Conservation (phyloP, 2,329 filamentous ascomycete species). For the Fusarium piperis region DNA sequence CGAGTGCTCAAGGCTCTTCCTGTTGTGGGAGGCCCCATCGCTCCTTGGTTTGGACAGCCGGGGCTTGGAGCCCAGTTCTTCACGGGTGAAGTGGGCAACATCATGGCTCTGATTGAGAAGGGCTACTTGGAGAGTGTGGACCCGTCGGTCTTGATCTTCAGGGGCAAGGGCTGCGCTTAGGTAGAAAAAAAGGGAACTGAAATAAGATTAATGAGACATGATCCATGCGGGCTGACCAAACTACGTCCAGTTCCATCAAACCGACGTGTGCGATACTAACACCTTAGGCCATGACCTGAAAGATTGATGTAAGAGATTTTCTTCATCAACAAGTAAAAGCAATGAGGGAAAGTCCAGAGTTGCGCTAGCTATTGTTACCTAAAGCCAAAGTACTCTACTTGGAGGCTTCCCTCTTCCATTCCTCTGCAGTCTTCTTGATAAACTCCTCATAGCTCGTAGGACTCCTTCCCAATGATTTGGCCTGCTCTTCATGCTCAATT, state of each 20-base stretch:
- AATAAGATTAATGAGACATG: not conserved
- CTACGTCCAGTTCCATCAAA: not conserved
- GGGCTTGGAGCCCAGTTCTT: constrained; percentile 53
- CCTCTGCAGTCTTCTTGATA: not conserved
- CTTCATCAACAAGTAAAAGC: not conserved
- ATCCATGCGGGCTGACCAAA: not conserved
- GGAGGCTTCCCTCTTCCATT: constrained; percentile 2
- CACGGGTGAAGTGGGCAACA: constrained; percentile 42
- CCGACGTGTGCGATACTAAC: not conserved
- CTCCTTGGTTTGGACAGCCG: constrained; percentile 61
- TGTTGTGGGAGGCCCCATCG: constrained; percentile 56
- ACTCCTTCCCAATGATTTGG: constrained; percentile 3
- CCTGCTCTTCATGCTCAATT: constrained; percentile 16
- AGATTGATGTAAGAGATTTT: not conserved
- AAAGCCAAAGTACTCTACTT: not conserved
- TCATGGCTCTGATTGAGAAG: constrained; percentile 29
- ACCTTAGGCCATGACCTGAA: not conserved
- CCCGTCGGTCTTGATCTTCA: constrained; percentile 24
- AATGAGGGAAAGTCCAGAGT: not conserved
- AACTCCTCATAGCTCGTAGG: constrained; percentile 17
- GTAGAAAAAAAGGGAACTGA: not conserved
- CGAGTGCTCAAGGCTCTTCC: constrained; percentile 52
- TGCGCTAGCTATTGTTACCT: not conserved
- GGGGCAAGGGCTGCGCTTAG: constrained; percentile 19
- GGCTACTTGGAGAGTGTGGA: constrained; percentile 29